Conservation (phyloP, 106 monocot genomes). For the Dactylorhiza incarnata region DNA sequence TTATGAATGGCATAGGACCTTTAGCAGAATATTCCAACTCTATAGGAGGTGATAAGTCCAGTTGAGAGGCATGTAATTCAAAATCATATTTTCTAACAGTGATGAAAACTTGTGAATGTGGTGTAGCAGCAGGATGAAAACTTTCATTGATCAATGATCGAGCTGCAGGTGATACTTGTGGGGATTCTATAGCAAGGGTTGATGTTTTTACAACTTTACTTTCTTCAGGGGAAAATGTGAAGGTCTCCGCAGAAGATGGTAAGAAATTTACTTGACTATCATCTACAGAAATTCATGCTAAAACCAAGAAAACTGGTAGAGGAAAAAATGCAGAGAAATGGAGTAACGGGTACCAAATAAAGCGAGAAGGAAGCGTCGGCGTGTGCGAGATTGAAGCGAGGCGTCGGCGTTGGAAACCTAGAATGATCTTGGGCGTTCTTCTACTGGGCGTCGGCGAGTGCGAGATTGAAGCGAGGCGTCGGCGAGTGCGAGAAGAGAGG, state of each 20-base stretch:
- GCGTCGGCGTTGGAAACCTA: too few species aligned
- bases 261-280: too few species aligned
- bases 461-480: too few species aligned
- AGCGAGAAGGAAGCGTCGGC: too few species aligned
- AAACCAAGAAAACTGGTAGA: too few species aligned
- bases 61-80: slow-evolving; percentile 6
- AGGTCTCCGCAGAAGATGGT: slow-evolving; percentile 14
- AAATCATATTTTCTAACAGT: neutral
- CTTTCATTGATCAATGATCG: neutral
- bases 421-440: too few species aligned
- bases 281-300: too few species aligned
- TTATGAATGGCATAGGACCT: neutral
- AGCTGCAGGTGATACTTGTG: neutral
- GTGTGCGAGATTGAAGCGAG: too few species aligned
- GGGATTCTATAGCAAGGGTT: neutral
- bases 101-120: neutral
- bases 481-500: too few species aligned
- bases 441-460: too few species aligned
- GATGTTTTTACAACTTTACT: neutral
- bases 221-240: slow-evolving; percentile 9
- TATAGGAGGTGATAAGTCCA: neutral
- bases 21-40: neutral
- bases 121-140: neutral
- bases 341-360: too few species aligned
- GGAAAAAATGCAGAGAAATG: too few species aligned